phyloP scores from a whole-genome alignment of 805 yeast genomes.

The Wickerhamiella parazyma region DNA sequence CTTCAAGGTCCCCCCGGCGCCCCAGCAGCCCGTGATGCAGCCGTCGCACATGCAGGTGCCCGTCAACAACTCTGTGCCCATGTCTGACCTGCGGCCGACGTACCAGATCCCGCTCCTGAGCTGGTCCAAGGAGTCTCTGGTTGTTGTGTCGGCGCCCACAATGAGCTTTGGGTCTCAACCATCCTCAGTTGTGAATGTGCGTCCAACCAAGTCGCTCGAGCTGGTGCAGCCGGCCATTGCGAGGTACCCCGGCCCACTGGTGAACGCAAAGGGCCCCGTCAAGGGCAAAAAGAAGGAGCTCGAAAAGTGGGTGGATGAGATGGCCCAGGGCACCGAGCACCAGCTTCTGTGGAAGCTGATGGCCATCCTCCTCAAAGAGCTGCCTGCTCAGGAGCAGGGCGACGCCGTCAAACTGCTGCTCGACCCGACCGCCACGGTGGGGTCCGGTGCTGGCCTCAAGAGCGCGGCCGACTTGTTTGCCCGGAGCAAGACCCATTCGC shows the following conservation, averaged over 20 bases:
- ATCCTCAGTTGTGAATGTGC: constrained; percentile 1
- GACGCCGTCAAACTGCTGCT: constrained; percentile 3
- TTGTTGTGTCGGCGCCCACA: constrained; percentile 4
- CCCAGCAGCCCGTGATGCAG: not conserved
- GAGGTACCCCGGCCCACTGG: constrained; percentile 57
- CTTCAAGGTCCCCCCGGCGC: not conserved
- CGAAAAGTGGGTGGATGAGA: constrained; percentile 48
- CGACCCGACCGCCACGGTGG: constrained; percentile 6
- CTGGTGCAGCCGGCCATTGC: constrained; percentile 16
- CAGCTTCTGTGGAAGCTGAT: constrained; percentile 13
- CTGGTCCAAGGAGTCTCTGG: constrained; percentile 7
- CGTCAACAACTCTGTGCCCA: not conserved
- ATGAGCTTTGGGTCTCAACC: constrained; percentile 5
- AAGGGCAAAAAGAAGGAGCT: constrained; percentile 54
- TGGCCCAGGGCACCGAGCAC: constrained; percentile 16
- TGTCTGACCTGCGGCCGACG: not conserved
- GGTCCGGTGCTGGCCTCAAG: constrained; percentile 2
- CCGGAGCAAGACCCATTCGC: constrained; percentile 10
- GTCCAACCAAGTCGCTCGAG: not conserved
- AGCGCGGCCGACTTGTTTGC: constrained; percentile 23
- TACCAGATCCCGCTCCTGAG: constrained; percentile 9
- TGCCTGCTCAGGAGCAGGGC: constrained; percentile 7
- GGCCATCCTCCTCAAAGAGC: constrained; percentile 13
- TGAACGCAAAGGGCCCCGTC: constrained; percentile 28
- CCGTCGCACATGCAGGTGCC: not conserved